These are phyloP conservation scores for Symbiotaphrina buchneri DNA, from an alignment of 495 filamentous ascomycete species.

Conservation along the genomic window DNA sequence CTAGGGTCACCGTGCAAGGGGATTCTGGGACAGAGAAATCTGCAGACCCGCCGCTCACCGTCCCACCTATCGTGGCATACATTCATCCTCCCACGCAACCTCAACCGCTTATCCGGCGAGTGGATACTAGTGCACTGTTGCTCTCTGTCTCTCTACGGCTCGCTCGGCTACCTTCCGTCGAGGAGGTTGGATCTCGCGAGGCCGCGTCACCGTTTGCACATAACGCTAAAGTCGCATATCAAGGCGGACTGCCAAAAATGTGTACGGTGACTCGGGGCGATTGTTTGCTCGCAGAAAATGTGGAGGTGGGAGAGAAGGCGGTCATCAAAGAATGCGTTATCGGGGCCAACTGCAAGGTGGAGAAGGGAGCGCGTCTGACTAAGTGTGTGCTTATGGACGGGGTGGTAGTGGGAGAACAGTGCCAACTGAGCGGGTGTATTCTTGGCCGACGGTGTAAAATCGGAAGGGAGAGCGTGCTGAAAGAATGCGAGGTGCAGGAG, in stretches of 20 bases:
- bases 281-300: conserved; percentile 63
- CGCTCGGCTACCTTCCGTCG: conserved; percentile 49
- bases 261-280: conserved; percentile 57
- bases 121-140: conserved; percentile 67
- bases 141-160: conserved; percentile 65
- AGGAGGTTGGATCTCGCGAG: conserved; percentile 28
- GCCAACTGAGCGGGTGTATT: conserved; percentile 60
- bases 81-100: conserved; percentile 30
- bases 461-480: conserved; percentile 50
- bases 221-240: conserved; percentile 54
- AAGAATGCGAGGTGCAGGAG: conserved; percentile 81
- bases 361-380: conserved; percentile 50
- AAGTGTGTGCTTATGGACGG: conserved; percentile 84
- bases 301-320: conserved; percentile 57
- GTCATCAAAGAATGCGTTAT: conserved; percentile 81
- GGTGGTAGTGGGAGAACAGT: conserved; percentile 54
- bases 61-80: conserved; percentile 61
- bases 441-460: conserved; percentile 54
- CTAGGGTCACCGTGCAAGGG: not conserved
- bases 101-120: conserved; percentile 49
- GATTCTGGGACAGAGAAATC: conserved; percentile 3
- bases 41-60: conserved; percentile 10
- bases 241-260: conserved; percentile 48
- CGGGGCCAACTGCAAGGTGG: conserved; percentile 67
- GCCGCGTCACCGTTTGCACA: conserved; percentile 50